Conservation (phyloP, 139 green algal species). For the Picochlorum sp. region DNA sequence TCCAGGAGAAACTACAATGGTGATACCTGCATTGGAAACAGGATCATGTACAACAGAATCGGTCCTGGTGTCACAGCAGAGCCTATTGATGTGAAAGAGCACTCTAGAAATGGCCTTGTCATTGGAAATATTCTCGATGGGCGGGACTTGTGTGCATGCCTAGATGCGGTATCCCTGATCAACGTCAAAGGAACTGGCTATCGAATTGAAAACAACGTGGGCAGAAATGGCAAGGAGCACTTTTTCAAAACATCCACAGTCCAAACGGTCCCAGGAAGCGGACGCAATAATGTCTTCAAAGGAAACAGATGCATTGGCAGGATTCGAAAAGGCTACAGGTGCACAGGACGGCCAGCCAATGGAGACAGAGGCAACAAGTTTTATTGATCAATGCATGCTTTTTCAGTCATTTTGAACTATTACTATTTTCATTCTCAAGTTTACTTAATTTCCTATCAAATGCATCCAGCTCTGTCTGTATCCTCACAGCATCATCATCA, state of each 20-base stretch:
- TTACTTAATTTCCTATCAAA: background rate
- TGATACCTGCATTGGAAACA: background rate
- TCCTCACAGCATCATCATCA: background rate
- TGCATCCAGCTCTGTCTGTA: background rate
- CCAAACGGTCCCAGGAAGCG: background rate
- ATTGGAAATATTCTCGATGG: slow-evolving; percentile 11
- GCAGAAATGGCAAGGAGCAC: slow-evolving; percentile 6
- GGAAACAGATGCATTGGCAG: slow-evolving; percentile 7
- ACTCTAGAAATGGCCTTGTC: slow-evolving; percentile 3
- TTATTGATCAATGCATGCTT: too few relatives aligned
- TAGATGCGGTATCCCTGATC: slow-evolving; percentile 4
- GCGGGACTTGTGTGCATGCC: background rate
- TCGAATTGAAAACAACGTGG: slow-evolving; percentile 6
- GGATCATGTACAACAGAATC: slow-evolving; percentile 12
- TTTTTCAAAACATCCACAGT: slow-evolving; percentile 8
- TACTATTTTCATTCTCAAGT: background rate
- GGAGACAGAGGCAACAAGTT: background rate
- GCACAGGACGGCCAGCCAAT: background rate
- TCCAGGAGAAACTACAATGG: background rate
- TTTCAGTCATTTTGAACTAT: too few relatives aligned
- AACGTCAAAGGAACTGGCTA: slow-evolving; percentile 12
- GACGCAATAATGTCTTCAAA: slow-evolving; percentile 1
- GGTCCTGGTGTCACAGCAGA: slow-evolving; percentile 14
- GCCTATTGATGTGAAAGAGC: slow-evolving; percentile 8
- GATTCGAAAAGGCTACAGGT: slow-evolving; percentile 1